Evolutionary conservation across 495 filamentous ascomycete species (phyloP).

Genomic region (Lentithecium fluviatile): DNA sequence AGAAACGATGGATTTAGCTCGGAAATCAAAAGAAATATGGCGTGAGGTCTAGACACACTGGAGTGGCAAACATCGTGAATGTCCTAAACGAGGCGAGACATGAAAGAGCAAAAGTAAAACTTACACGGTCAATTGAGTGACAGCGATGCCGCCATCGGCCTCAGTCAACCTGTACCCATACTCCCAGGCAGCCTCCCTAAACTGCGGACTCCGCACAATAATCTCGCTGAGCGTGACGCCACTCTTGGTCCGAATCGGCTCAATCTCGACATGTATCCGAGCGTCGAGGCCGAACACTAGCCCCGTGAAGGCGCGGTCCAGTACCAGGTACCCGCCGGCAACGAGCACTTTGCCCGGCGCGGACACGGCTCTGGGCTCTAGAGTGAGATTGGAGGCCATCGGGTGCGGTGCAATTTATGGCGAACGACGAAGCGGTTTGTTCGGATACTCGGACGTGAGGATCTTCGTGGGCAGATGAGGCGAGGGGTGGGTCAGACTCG

Average conservation of each 20-base stretch:
- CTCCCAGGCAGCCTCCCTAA: slow-evolving; percentile 78
- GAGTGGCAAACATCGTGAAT: slow-evolving; percentile 2
- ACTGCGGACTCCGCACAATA: slow-evolving; percentile 87
- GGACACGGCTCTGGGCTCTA: slow-evolving; percentile 70
- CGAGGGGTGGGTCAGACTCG: no score
- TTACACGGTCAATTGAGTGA: slow-evolving; percentile 78
- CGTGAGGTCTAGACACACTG: not conserved
- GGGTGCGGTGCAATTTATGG: slow-evolving; percentile 1
- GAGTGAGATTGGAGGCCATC: slow-evolving; percentile 24
- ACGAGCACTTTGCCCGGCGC: slow-evolving; percentile 95
- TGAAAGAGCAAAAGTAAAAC: slow-evolving; percentile 39
- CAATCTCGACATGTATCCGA: slow-evolving; percentile 81
- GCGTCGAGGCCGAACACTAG: slow-evolving; percentile 94
- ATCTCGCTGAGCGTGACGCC: slow-evolving; percentile 65
- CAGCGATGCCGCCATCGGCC: slow-evolving; percentile 70
- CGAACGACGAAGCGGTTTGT: not conserved
- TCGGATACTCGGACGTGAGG: not conserved
- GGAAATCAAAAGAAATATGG: not conserved
- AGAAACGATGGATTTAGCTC: not conserved
- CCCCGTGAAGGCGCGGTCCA: slow-evolving; percentile 83
- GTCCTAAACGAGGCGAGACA: not conserved
- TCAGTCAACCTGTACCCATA: slow-evolving; percentile 70
- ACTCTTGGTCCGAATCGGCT: slow-evolving; percentile 54
- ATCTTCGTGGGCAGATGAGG: not conserved
- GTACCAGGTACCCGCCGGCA: slow-evolving; percentile 90